A percentile compares a stretch with the other conserved stretches of the same genome.
Conservation (phyloP, 768 basidiomycete species). For the Mycena galopus region DNA sequence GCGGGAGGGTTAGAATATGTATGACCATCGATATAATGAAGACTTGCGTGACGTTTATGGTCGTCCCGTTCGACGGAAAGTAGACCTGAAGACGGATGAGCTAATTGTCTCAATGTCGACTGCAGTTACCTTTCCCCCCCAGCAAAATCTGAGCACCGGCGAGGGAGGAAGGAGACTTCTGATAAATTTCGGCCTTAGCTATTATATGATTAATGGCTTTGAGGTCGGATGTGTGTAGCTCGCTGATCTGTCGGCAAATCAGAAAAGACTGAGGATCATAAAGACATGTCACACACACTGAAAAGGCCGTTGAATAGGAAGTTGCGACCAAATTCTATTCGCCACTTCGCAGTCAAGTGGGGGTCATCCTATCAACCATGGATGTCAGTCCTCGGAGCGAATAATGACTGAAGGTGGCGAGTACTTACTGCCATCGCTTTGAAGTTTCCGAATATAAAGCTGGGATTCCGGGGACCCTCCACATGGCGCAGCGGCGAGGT, state of each 20-base stretch:
- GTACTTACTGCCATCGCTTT: conserved; percentile 36
- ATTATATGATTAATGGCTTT: conserved; percentile 63
- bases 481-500: conserved; percentile 49
- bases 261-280: background rate
- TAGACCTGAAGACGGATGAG: conserved; percentile 33
- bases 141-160: background rate
- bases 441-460: conserved; percentile 53
- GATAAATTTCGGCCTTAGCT: conserved; percentile 53
- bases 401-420: background rate
- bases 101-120: too few species aligned
- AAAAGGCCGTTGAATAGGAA: conserved; percentile 21
- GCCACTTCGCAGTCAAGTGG: conserved; percentile 9
- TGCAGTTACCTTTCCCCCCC: conserved; percentile 6
- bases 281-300: conserved; percentile 6
- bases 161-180: conserved; percentile 43
- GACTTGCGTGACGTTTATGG: conserved; percentile 56
- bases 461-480: conserved; percentile 51
- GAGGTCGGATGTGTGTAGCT: conserved; percentile 61
- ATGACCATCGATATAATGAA: background rate
- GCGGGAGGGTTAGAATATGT: too few species aligned
- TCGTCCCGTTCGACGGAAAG: conserved; percentile 51
- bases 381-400: background rate
- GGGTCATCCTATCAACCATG: conserved; percentile 3
- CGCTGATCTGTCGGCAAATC: conserved; percentile 40
- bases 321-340: conserved; percentile 9